Percentiles rank a stretch among this genome's conserved stretches.
These are phyloP conservation scores for Trametes gibbosa DNA, from an alignment of 768 basidiomycete species.

Conservation along the genomic window DNA sequence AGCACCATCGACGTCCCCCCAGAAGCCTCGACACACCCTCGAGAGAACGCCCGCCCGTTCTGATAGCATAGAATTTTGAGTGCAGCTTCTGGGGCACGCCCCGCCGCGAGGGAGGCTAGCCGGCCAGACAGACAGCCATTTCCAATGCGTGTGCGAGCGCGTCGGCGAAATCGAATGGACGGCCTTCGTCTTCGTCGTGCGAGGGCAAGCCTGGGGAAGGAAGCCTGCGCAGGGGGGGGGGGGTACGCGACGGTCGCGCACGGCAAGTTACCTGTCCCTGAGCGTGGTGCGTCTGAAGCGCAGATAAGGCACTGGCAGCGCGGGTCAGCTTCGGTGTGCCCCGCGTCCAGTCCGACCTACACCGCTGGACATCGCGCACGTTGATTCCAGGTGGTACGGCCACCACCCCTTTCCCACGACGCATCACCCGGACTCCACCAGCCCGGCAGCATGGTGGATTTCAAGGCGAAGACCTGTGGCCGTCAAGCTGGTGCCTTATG, in stretches of 20 bases:
- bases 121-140: conserved; percentile 3
- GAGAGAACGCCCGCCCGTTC: background rate
- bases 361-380: too few species aligned
- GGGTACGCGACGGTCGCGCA: background rate
- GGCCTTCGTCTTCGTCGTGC: background rate
- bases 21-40: background rate
- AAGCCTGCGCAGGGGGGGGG: too few species aligned
- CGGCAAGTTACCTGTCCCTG: conserved; percentile 12
- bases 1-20: background rate
- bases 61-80: background rate
- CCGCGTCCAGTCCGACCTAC: too few species aligned
- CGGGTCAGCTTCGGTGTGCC: background rate
- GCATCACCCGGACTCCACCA: too few species aligned
- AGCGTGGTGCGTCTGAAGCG: conserved; percentile 1
- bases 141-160: background rate
- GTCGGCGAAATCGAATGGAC: background rate
- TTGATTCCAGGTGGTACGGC: too few species aligned
- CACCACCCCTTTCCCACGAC: too few species aligned
- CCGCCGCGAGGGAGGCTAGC: background rate
- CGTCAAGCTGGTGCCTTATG: too few species aligned
- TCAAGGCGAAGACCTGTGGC: too few species aligned
- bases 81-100: background rate
- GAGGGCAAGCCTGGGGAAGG: background rate
- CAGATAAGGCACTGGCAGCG: conserved; percentile 4
- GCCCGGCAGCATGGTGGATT: too few species aligned